Percentiles rank a stretch among this genome's conserved stretches.
Evolutionary conservation across 257 asterid genomes (phyloP).

Genomic region (Solanum peruvianum): DNA sequence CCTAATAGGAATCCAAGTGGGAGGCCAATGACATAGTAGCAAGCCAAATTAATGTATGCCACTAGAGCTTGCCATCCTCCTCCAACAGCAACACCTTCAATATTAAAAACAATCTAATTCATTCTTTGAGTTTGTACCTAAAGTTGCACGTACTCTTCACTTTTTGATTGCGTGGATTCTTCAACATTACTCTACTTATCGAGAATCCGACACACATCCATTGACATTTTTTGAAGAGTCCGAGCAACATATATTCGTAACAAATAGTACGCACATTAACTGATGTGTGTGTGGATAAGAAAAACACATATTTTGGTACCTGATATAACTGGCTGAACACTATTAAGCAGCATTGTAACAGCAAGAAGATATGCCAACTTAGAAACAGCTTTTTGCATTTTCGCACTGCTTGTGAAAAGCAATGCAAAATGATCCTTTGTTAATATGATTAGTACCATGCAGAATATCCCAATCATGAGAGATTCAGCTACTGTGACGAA

Average conservation of each 20-base stretch:
- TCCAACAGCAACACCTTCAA: slow-evolving; percentile 88
- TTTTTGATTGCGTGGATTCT: background rate
- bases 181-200: too few relatives aligned
- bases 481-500: slow-evolving; percentile 57
- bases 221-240: too few relatives aligned
- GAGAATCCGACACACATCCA: too few relatives aligned
- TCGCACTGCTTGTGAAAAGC: slow-evolving; percentile 50
- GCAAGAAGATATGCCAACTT: slow-evolving; percentile 81
- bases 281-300: background rate
- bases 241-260: background rate
- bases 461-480: slow-evolving; percentile 48
- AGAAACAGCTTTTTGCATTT: slow-evolving; percentile 80
- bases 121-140: background rate
- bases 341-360: slow-evolving; percentile 73
- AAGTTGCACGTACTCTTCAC: background rate
- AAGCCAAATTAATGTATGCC: slow-evolving; percentile 70
- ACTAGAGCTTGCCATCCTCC: slow-evolving; percentile 99
- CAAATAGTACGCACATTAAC: background rate
- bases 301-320: slow-evolving; percentile 20
- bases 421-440: slow-evolving; percentile 59
- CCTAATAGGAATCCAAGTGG: slow-evolving; percentile 78
- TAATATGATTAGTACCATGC: slow-evolving; percentile 53
- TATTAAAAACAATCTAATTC: background rate
- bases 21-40: slow-evolving; percentile 71
- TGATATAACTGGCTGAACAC: slow-evolving; percentile 92